Evolutionary conservation across 2,329 filamentous ascomycete species (phyloP).

Genomic region (Graphilbum sp.): DNA sequence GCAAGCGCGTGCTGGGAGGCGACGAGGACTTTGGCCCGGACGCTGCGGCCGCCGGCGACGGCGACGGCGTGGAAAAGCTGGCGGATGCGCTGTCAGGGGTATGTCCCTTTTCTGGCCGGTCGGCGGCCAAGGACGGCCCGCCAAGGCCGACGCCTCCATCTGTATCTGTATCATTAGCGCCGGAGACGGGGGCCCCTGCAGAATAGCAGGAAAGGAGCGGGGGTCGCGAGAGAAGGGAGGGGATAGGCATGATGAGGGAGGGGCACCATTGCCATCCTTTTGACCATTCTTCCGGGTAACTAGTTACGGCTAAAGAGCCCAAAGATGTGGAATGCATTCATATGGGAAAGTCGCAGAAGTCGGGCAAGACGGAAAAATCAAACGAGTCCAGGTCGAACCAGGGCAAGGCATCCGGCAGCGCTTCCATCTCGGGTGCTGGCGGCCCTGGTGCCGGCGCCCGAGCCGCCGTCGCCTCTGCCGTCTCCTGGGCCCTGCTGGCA

Average conservation of each 20-base stretch:
- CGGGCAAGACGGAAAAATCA: too few species aligned
- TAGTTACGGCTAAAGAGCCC: too few species aligned
- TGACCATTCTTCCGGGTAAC: too few species aligned
- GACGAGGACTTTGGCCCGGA: conserved; percentile 11
- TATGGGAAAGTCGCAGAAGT: too few species aligned
- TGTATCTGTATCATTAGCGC: background rate
- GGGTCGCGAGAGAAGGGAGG: too few species aligned
- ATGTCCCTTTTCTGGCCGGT: conserved; percentile 14
- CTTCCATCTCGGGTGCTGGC: background rate
- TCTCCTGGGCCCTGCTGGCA: too few species aligned
- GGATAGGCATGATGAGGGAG: too few species aligned
- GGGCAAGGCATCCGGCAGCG: background rate
- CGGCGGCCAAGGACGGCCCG: conserved; percentile 2
- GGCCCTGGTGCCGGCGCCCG: background rate
- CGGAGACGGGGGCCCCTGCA: background rate
- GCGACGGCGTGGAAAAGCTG: background rate
- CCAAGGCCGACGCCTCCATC: too few species aligned
- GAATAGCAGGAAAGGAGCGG: too few species aligned
- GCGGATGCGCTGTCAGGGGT: conserved; percentile 5
- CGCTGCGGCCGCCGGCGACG: background rate
- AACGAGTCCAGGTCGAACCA: background rate
- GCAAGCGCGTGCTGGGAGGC: conserved; percentile 38
- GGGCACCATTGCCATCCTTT: too few species aligned
- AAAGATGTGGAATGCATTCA: too few species aligned
- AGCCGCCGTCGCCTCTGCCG: background rate